Evolutionary conservation across 1,284 basidiomycete species (phyloP), one percentile per base, ranked within the genome.

Genomic region (Papiliotrema laurentii): DNA sequence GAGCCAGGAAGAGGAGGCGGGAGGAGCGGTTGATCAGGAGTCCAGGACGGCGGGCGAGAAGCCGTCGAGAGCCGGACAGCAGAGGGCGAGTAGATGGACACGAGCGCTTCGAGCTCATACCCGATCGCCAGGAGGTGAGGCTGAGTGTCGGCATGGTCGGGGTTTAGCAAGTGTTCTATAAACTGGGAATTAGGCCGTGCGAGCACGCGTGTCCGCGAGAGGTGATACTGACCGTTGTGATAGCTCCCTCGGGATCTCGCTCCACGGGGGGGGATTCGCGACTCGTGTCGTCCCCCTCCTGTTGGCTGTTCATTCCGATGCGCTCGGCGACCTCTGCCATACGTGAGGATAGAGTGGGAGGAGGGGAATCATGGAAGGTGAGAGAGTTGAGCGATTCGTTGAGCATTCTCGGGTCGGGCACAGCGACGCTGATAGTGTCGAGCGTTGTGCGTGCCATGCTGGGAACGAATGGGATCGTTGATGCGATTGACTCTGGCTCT

Each of bases 81-180:
- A 25, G 80, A 75, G 14, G 85, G 81, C 27, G 87, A 86, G 63
- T 91, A 92, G 64, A 93, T 93, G 14, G 87, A 86, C 60, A 83
- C 81, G 5, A 93, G 77, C 16, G 87, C 87, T 86, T 73, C 73
- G 41, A 75, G 65, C 56, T 75, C 73, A 52, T 66, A 61, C 0
- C 68, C 69, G 22, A 66, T 62, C 0, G 70, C 58, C 1, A 55
- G 30, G 31, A 62, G 58, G 34, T 64, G 50, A 0, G 68, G 54
- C 14, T 68, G 59, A 1, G 50, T 49, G 31, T 70, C 63, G 21
- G 61, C 55, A 39, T 63, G 52, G 2, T 63, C 59, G 5, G 59
- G 37, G 14, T 55, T 52, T 2, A 61, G 36, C 6, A 73, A 60
- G 35, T 62, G 50, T 24, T 64, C 53, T 40, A 73, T 69, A 38